phyloP scores from a whole-genome alignment of 345 rosid genomes.

The Populus simonii region DNA sequence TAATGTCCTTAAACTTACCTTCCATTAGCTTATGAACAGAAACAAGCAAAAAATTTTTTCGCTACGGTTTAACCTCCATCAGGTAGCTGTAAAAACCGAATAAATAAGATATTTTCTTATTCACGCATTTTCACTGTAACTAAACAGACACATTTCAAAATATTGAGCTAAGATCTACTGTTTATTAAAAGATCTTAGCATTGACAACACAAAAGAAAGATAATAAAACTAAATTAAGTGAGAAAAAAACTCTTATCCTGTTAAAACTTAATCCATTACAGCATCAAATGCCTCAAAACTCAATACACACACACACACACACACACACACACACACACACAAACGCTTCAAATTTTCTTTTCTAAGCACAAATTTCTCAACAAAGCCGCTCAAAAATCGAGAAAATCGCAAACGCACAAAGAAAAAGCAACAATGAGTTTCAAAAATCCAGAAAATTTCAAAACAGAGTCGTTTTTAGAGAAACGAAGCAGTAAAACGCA shows the following conservation, averaged over 20 bases:
- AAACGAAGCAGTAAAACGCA: neutral
- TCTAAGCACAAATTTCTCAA: constrained; percentile 10
- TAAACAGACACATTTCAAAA: neutral
- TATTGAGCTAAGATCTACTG: neutral
- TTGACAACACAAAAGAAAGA: neutral
- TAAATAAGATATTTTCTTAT: neutral
- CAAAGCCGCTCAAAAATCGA: neutral
- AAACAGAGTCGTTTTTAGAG: neutral
- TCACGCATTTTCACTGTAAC: neutral
- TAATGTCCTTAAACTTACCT: neutral
- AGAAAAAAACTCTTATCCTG: neutral
- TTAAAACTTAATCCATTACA: neutral
- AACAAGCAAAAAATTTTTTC: neutral
- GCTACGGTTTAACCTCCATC: neutral
- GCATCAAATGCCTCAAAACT: neutral
- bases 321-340: too few species aligned
- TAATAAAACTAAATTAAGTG: neutral
- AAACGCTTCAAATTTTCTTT: neutral
- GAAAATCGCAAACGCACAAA: neutral
- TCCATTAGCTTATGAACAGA: neutral
- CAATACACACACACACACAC: too few species aligned
- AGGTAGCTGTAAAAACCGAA: neutral
- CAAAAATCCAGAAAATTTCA: neutral
- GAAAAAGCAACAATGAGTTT: neutral
- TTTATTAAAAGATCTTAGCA: neutral